These are phyloP conservation scores for Ophiosphaerella narmari DNA, from an alignment of 2,329 filamentous ascomycete genomes.

Conservation along the genomic window DNA sequence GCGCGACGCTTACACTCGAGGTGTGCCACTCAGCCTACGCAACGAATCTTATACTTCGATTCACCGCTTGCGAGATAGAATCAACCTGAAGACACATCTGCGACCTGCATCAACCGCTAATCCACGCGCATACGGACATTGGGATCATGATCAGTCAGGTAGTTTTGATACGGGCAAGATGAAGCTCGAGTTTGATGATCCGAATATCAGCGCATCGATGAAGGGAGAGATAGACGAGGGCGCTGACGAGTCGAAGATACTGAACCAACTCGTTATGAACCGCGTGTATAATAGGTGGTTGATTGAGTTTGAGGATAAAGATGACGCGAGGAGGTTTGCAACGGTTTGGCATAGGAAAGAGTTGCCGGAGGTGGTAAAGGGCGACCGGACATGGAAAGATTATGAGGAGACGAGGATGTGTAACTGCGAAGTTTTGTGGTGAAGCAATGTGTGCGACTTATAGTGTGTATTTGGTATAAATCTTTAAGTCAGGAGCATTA, in stretches of 20 bases:
- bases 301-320: slow-evolving; percentile 59
- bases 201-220: slow-evolving; percentile 19
- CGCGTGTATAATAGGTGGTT: slow-evolving; percentile 55
- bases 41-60: slow-evolving; percentile 26
- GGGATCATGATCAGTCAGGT: background rate
- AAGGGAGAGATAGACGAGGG: slow-evolving; percentile 8
- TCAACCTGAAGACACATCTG: slow-evolving; percentile 27
- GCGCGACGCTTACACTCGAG: slow-evolving; percentile 37
- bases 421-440: slow-evolving; percentile 57
- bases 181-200: slow-evolving; percentile 20
- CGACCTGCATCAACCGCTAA: slow-evolving; percentile 21
- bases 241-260: slow-evolving; percentile 6
- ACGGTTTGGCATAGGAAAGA: slow-evolving; percentile 58
- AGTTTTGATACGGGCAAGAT: background rate
- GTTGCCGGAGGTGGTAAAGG: slow-evolving; percentile 40
- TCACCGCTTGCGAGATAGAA: slow-evolving; percentile 34
- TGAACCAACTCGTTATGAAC: slow-evolving; percentile 38
- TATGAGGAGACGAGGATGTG: slow-evolving; percentile 48
- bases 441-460: slow-evolving; percentile 5
- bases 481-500: too few relatives aligned
- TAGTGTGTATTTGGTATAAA: background rate
- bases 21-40: slow-evolving; percentile 34
- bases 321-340: slow-evolving; percentile 59
- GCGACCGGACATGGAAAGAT: slow-evolving; percentile 29
- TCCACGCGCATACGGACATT: slow-evolving; percentile 25